phyloP scores from a whole-genome alignment of 139 green algal species.

The Trebouxia sp. region DNA sequence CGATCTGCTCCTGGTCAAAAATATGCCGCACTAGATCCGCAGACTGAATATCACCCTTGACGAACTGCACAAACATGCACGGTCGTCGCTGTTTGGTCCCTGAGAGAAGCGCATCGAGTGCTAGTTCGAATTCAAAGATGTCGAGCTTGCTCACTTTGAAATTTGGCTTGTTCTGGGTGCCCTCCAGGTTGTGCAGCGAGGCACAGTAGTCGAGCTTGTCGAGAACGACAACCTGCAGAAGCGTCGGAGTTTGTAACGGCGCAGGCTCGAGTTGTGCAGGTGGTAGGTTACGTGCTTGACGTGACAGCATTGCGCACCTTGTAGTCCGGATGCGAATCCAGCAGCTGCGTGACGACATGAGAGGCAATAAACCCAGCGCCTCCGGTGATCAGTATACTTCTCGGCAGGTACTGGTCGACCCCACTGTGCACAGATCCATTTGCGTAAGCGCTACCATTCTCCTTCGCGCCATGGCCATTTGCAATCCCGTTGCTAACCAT shows the following conservation, averaged over 20 bases:
- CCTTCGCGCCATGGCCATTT: neutral
- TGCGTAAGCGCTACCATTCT: neutral
- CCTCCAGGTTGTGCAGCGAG: constrained; percentile 79
- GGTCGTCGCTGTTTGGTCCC: neutral
- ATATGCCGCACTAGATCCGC: constrained; percentile 63
- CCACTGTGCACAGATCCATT: constrained; percentile 1
- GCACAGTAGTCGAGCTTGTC: constrained; percentile 98
- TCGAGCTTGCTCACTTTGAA: constrained; percentile 69
- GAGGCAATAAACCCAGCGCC: constrained; percentile 93
- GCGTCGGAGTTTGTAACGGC: too few relatives aligned
- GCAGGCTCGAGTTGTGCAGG: neutral
- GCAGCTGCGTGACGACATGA: constrained; percentile 82
- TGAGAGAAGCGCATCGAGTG: neutral
- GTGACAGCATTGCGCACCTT: constrained; percentile 57
- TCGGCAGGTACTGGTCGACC: constrained; percentile 54
- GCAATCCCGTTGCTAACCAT: neutral
- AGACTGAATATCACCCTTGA: constrained; percentile 91
- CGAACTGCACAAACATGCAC: constrained; percentile 62
- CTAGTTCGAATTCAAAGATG: neutral
- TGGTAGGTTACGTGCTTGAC: neutral
- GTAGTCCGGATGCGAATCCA: constrained; percentile 81
- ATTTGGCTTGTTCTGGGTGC: constrained; percentile 64
- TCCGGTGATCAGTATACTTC: constrained; percentile 84
- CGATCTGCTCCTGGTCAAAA: constrained; percentile 81
- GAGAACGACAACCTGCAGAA: constrained; percentile 80